A percentile compares a stretch with the other conserved stretches of the same genome.
Evolutionary conservation across 441 rosid genomes (phyloP).

Genomic region (Dalechampia spathulata): DNA sequence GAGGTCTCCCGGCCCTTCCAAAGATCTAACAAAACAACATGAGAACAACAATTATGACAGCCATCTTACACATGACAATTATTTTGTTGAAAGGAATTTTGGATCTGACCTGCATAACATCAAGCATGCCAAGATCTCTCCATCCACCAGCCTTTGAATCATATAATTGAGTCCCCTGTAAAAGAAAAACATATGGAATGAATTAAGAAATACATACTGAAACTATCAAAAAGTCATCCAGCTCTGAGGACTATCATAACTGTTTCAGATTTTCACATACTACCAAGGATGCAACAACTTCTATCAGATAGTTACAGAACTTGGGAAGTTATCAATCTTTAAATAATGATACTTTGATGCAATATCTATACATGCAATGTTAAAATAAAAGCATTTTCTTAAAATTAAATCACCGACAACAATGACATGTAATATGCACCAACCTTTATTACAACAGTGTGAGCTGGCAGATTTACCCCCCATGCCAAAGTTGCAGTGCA

Average conservation of each 20-base stretch:
- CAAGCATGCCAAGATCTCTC: slow-evolving; percentile 98
- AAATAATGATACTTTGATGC: too few species aligned
- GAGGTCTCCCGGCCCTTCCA: slow-evolving; percentile 99
- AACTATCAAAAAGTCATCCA: slow-evolving; percentile 1
- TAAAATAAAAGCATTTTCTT: too few species aligned
- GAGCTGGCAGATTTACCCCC: slow-evolving; percentile 99
- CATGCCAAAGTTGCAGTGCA: slow-evolving; percentile 99
- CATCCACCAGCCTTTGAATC: slow-evolving; percentile 99
- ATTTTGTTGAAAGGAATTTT: slow-evolving; percentile 10
- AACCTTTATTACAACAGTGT: slow-evolving; percentile 98
- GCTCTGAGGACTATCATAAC: background rate
- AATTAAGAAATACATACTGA: slow-evolving; percentile 8
- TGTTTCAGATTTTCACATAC: slow-evolving; percentile 3
- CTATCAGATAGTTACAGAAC: background rate
- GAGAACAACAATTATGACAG: slow-evolving; percentile 11
- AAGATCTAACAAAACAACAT: slow-evolving; percentile 54
- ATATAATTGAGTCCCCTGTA: slow-evolving; percentile 93
- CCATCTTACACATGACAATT: background rate
- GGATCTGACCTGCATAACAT: slow-evolving; percentile 91
- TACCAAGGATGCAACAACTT: background rate
- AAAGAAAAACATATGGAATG: slow-evolving; percentile 12
- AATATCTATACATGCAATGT: slow-evolving; percentile 6
- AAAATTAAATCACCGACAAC: slow-evolving; percentile 1
- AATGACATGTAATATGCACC: slow-evolving; percentile 9
- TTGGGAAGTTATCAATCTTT: too few species aligned